A percentile compares a stretch with the other conserved stretches of the same genome.
Conservation (phyloP, 2,329 filamentous ascomycete genomes). For the Davidsoniella virescens region DNA sequence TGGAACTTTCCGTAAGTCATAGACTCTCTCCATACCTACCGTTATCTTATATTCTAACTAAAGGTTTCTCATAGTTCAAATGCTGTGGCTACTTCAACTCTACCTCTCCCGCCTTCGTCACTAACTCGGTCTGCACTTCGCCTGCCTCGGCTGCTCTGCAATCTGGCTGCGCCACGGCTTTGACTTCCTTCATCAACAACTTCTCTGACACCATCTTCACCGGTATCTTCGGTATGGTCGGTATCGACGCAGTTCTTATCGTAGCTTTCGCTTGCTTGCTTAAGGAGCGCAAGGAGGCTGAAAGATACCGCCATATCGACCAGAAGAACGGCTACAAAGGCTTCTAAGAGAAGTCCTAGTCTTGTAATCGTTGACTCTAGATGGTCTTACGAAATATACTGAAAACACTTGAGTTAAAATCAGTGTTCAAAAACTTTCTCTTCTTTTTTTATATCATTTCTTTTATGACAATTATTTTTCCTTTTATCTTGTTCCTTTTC, state of each 20-base stretch:
- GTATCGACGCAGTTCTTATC: constrained; percentile 50
- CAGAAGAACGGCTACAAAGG: constrained; percentile 50
- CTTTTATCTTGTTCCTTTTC: background rate
- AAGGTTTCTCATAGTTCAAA: constrained; percentile 37
- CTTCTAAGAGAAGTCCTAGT: constrained; percentile 21
- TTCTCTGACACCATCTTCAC: constrained; percentile 68
- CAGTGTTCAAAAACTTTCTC: too few relatives aligned
- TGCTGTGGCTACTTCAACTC: constrained; percentile 71
- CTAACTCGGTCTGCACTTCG: constrained; percentile 50
- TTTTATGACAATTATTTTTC: background rate
- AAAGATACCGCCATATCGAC: constrained; percentile 65
- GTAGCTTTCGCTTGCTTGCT: constrained; percentile 58
- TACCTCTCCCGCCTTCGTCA: constrained; percentile 55
- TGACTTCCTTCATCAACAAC: constrained; percentile 51
- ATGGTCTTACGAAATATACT: too few relatives aligned
- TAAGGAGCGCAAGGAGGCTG: constrained; percentile 66
- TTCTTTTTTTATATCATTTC: background rate
- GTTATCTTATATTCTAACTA: background rate
- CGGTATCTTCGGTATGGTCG: constrained; percentile 63
- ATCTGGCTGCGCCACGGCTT: constrained; percentile 50
- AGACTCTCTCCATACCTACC: background rate
- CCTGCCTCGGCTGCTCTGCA: constrained; percentile 54
- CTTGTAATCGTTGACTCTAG: background rate
- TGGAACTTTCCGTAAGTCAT: constrained; percentile 49
- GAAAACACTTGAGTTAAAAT: too few relatives aligned